Percentiles rank a stretch among this genome's conserved stretches.
Evolutionary conservation across 202 grass and related monocot species (phyloP).

Genomic region (Saccharum hybrid): DNA sequence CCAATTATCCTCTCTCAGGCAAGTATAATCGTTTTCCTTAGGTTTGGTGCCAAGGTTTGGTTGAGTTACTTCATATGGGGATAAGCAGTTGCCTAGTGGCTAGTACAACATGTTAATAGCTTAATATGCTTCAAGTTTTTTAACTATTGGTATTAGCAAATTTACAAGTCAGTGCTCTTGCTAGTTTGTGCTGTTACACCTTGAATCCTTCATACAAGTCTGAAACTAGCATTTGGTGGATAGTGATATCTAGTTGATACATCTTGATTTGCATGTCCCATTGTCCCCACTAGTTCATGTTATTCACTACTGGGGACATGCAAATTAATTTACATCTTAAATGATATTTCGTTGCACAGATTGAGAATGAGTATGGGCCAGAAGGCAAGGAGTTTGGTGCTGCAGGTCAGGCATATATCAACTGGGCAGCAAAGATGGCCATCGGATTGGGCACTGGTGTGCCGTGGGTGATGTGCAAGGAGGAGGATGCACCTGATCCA

Average conservation of each 20-base stretch:
- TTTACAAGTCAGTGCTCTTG: background rate
- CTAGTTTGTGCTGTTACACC: conserved; percentile 20
- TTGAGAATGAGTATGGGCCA: conserved; percentile 98
- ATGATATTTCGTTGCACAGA: conserved; percentile 51
- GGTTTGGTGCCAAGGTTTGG: conserved; percentile 1
- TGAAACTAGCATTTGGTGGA: conserved; percentile 16
- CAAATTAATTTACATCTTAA: background rate
- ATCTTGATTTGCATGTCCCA: background rate
- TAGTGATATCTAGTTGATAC: conserved; percentile 12
- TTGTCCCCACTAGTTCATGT: background rate
- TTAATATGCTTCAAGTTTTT: background rate
- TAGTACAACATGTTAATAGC: background rate
- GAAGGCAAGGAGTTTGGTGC: conserved; percentile 74
- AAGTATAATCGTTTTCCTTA: conserved; percentile 40
- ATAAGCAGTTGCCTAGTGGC: background rate
- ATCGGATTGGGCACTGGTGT: conserved; percentile 84
- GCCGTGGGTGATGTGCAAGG: conserved; percentile 99
- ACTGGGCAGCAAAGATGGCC: conserved; percentile 96
- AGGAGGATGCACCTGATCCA: conserved; percentile 97
- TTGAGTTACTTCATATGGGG: background rate
- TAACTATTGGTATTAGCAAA: background rate
- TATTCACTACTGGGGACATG: background rate
- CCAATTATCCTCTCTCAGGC: conserved; percentile 99
- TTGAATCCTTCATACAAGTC: background rate
- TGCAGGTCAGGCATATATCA: conserved; percentile 77